Evolutionary conservation across 768 basidiomycete species (phyloP), one percentile per base, ranked within the genome.

Genomic region (Psilocybe cubensis): DNA sequence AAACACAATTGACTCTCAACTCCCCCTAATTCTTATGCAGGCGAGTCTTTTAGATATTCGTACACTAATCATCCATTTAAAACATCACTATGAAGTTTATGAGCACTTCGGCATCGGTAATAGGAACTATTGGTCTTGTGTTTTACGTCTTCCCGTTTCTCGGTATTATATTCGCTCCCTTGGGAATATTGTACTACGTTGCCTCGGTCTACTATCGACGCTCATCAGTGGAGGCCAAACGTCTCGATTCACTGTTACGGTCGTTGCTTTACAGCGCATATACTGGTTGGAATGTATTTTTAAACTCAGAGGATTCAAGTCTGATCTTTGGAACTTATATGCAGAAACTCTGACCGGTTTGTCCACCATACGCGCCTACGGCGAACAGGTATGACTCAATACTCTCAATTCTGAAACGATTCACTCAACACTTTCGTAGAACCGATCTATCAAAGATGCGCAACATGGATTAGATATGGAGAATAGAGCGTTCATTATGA

Each of bases 91-190:
- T 53, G 4, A 33, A 84, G 78, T 73, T 83, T 54, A 56, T 80
- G 20, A 63, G 63, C 18, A 76, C 76, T 1, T 72, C 79, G 43
- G 62, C 70, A 38, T 72, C 77, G 0, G 79, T 88, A 33, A 54
- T 85, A 23, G 86, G 85, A 17, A 83, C 83, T 0, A 72, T 82
- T 18, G 85, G 71, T 2, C 70, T 88, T 7, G 85, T 88, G 0
- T 87, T 88, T 68, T 88, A 88, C 65, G 82, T 81, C 3, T 86
- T 87, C 68, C 87, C 89, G 0, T 80, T 78, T 23, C 83, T 90
- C 7, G 88, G 88, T 23, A 83, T 87, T 38, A 74, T 86, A 28
- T 87, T 88, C 62, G 74, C 74, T 0, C 86, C 86, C 2, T 70
- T 87, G 67, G 57, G 65, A 3, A 57, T 83, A 12, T 63, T 86